A percentile compares a stretch with the other conserved stretches of the same genome.
These are phyloP conservation scores for Cokeromyces recurvatus DNA, from an alignment of 371 early-diverging fungal genomes.

Conservation along the genomic window DNA sequence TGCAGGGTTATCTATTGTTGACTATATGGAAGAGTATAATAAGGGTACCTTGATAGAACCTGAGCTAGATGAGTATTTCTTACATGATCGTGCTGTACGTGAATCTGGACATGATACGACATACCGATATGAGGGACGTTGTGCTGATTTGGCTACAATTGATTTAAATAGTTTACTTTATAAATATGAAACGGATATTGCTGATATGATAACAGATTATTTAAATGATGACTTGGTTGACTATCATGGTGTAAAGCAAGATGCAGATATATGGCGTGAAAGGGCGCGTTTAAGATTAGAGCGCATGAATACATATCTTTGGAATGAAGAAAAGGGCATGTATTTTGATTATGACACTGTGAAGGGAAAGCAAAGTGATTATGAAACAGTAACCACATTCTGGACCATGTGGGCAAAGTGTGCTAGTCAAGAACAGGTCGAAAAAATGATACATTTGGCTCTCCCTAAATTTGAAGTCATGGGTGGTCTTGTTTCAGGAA, in stretches of 20 bases:
- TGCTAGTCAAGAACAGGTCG: constrained; percentile 59
- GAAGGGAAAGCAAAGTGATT: constrained; percentile 41
- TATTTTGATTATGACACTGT: constrained; percentile 83
- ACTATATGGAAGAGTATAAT: constrained; percentile 61
- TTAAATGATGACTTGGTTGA: constrained; percentile 45
- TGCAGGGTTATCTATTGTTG: constrained; percentile 55
- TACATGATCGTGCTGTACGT: constrained; percentile 90
- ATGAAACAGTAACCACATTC: constrained; percentile 70
- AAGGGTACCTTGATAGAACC: constrained; percentile 57
- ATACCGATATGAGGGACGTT: constrained; percentile 80
- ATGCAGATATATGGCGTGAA: constrained; percentile 39
- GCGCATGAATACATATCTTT: constrained; percentile 62
- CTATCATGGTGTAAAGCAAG: constrained; percentile 20
- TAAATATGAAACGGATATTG: constrained; percentile 88
- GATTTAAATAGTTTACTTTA: constrained; percentile 83
- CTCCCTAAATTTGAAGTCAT: constrained; percentile 67
- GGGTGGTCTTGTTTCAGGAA: constrained; percentile 80
- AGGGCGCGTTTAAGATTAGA: constrained; percentile 41
- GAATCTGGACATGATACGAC: constrained; percentile 94
- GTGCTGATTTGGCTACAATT: constrained; percentile 82
- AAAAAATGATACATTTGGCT: constrained; percentile 29
- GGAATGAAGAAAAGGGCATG: constrained; percentile 68
- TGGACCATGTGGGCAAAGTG: constrained; percentile 80
- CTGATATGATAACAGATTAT: constrained; percentile 51
- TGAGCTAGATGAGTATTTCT: constrained; percentile 82